Conservation (phyloP, 2,329 filamentous ascomycete species). For the Ophiocordyceps camponoti-saundersi region DNA sequence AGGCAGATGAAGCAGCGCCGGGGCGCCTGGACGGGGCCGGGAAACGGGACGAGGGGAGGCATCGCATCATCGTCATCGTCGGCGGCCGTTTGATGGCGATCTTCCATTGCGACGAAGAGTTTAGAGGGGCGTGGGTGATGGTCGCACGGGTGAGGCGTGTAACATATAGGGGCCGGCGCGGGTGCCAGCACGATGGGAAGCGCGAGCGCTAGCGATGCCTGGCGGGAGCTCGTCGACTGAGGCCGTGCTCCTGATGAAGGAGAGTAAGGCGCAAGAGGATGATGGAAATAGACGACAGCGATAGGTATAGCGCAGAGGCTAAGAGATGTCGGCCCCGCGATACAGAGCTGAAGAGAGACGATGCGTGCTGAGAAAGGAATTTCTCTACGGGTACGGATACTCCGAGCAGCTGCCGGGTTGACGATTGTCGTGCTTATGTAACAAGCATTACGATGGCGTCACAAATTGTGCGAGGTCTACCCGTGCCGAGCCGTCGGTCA, state of each 20-base stretch:
- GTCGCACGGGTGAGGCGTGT: neutral
- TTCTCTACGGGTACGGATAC: too few relatives aligned
- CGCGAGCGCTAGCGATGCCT: too few relatives aligned
- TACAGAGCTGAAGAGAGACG: neutral
- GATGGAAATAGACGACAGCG: neutral
- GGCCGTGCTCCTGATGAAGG: neutral
- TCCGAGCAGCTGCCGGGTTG: too few relatives aligned
- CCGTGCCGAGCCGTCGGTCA: too few relatives aligned
- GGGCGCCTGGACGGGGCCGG: conserved; percentile 10
- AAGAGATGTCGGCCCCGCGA: neutral
- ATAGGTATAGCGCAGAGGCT: neutral
- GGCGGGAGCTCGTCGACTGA: too few relatives aligned
- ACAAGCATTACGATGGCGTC: too few relatives aligned
- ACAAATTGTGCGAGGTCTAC: too few relatives aligned
- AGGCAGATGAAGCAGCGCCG: conserved; percentile 48
- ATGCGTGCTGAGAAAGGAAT: neutral
- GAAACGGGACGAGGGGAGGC: conserved; percentile 4
- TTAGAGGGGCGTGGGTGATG: neutral
- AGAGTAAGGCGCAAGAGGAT: neutral
- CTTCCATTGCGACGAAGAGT: neutral
- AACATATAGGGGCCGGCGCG: neutral
- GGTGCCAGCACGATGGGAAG: too few relatives aligned
- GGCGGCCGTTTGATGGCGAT: neutral
- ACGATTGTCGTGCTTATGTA: too few relatives aligned
- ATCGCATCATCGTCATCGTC: conserved; percentile 1